Evolutionary conservation across 179 eudicot genomes (phyloP).

Genomic region (Actinidia polygama): DNA sequence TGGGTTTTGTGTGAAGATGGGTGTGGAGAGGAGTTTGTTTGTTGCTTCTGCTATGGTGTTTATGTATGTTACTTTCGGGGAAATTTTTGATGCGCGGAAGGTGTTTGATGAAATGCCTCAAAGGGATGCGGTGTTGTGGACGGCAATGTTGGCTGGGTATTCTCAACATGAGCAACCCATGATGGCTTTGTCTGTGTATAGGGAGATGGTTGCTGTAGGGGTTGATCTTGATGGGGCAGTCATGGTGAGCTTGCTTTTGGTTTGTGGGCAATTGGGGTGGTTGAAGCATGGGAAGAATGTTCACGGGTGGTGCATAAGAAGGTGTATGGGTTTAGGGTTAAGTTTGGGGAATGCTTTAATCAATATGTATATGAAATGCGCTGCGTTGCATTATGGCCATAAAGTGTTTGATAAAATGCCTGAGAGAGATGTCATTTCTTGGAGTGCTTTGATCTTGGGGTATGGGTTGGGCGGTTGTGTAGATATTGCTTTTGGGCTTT

Average conservation of each 20-base stretch:
- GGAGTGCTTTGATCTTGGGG: conserved; percentile 45
- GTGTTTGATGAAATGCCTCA: conserved; percentile 41
- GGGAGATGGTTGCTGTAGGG: conserved; percentile 31
- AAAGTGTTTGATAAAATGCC: conserved; percentile 43
- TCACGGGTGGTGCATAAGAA: conserved; percentile 32
- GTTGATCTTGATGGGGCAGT: conserved; percentile 55
- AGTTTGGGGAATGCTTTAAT: conserved; percentile 43
- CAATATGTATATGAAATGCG: conserved; percentile 37
- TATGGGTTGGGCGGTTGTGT: conserved; percentile 48
- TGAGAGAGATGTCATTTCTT: conserved; percentile 38
- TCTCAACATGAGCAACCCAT: conserved; percentile 48
- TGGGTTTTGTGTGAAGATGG: conserved; percentile 28
- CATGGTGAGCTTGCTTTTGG: conserved; percentile 49
- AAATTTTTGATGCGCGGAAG: conserved; percentile 38
- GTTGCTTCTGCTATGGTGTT: conserved; percentile 24
- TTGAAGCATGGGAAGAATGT: conserved; percentile 50
- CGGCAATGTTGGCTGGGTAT: conserved; percentile 65
- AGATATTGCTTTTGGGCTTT: conserved; percentile 39
- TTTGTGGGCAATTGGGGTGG: conserved; percentile 52
- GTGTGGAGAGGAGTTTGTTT: conserved; percentile 32
- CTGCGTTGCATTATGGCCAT: conserved; percentile 32
- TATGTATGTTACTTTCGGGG: conserved; percentile 28
- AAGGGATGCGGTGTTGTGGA: conserved; percentile 43
- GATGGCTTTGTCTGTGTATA: conserved; percentile 48
- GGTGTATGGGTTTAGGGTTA: conserved; percentile 39